Evolutionary conservation across 345 rosid genomes (phyloP).

Genomic region (Mangifera indica): DNA sequence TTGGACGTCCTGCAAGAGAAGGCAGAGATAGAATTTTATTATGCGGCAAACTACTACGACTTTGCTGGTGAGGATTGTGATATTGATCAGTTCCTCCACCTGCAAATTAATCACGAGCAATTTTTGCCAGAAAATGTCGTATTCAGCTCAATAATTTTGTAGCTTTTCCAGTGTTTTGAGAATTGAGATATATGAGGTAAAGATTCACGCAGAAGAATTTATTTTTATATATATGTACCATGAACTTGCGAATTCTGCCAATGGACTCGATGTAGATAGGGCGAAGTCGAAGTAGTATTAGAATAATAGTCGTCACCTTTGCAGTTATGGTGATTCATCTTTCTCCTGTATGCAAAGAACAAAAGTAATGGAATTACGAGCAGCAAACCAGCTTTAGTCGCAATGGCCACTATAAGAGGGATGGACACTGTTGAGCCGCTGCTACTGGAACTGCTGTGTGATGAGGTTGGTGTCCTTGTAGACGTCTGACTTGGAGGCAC

Average conservation of each 20-base stretch:
- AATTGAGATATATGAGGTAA: no score
- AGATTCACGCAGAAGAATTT: no score
- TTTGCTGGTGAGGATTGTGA: conserved; percentile 19
- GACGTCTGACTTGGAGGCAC: conserved; percentile 6
- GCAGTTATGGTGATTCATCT: conserved; percentile 36
- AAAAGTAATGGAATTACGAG: conserved; percentile 37
- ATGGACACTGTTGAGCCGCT: conserved; percentile 15
- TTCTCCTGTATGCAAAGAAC: conserved; percentile 44
- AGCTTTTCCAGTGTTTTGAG: no score
- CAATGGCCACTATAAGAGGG: conserved; percentile 38
- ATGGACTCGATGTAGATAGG: no score
- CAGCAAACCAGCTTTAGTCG: conserved; percentile 40
- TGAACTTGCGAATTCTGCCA: no score
- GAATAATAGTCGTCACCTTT: conserved; percentile 17
- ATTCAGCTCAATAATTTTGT: no score
- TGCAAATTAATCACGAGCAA: background rate
- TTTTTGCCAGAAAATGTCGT: no score
- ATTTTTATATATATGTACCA: no score
- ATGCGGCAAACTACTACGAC: no score
- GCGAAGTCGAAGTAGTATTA: no score
- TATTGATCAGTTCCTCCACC: conserved; percentile 35
- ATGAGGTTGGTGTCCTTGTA: background rate
- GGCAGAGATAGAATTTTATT: conserved; percentile 29
- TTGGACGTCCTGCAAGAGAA: conserved; percentile 25
- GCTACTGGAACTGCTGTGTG: conserved; percentile 8